These are phyloP conservation scores for Plenodomus lindquistii DNA, from an alignment of 2,329 filamentous ascomycete genomes.

Conservation along the genomic window DNA sequence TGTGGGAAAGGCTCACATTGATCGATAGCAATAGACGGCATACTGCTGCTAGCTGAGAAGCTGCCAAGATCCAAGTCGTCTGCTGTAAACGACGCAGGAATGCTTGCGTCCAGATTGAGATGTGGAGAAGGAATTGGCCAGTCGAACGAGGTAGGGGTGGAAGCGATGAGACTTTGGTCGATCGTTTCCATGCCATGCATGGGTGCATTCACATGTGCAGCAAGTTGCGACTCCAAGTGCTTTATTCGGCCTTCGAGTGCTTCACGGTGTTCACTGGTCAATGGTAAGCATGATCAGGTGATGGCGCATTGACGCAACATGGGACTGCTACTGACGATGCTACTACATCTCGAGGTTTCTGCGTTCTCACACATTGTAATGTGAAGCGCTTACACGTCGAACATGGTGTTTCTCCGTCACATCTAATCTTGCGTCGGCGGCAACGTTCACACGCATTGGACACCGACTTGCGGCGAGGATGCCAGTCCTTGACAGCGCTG, in stretches of 20 bases:
- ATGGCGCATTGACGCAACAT: constrained; percentile 12
- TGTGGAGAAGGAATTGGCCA: constrained; percentile 34
- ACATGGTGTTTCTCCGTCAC: constrained; percentile 43
- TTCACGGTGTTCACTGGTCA: constrained; percentile 39
- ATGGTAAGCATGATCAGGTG: constrained; percentile 27
- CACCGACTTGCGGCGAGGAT: constrained; percentile 41
- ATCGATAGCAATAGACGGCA: constrained; percentile 43
- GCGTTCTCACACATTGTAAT: constrained; percentile 41
- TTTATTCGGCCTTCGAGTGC: constrained; percentile 44
- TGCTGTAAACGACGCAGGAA: constrained; percentile 27
- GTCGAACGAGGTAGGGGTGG: constrained; percentile 31
- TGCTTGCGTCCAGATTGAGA: constrained; percentile 32
- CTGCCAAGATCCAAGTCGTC: constrained; percentile 27
- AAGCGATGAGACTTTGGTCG: constrained; percentile 30
- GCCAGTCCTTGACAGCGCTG: constrained; percentile 39
- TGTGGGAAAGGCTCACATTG: constrained; percentile 41
- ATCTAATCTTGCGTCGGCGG: constrained; percentile 42
- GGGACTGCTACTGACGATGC: constrained; percentile 35
- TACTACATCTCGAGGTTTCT: constrained; percentile 41
- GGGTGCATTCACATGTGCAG: constrained; percentile 39
- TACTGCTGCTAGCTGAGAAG: constrained; percentile 30
- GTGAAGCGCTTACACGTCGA: constrained; percentile 44
- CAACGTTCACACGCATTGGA: constrained; percentile 45
- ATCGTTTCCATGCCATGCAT: constrained; percentile 44
- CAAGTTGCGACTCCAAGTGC: constrained; percentile 42